These are phyloP conservation scores for Penicillium pancosmium DNA, from an alignment of 495 filamentous ascomycete genomes.

Conservation along the genomic window DNA sequence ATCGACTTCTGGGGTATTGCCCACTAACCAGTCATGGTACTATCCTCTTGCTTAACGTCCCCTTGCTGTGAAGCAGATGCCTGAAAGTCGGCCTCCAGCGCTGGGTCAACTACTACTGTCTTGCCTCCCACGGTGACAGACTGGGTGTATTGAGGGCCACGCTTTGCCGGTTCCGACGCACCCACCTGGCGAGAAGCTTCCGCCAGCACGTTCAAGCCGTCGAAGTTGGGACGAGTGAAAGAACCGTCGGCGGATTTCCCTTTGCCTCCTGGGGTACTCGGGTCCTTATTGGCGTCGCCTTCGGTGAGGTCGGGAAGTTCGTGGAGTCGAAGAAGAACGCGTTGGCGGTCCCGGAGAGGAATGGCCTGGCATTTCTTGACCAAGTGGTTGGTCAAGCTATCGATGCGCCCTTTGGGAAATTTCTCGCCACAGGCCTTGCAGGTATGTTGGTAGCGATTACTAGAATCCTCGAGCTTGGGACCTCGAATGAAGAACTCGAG, in stretches of 20 bases:
- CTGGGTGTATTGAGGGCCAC: conserved; percentile 45
- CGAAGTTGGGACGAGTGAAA: conserved; percentile 60
- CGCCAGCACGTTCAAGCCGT: conserved; percentile 76
- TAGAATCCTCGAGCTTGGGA: conserved; percentile 76
- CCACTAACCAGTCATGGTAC: conserved; percentile 31
- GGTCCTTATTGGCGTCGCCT: conserved; percentile 40
- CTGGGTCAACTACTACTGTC: conserved; percentile 51
- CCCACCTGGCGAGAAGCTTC: conserved; percentile 78
- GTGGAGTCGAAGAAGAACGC: conserved; percentile 63
- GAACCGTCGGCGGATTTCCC: conserved; percentile 45
- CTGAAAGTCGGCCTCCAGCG: conserved; percentile 50
- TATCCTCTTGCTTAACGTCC: conserved; percentile 35
- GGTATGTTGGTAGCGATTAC: conserved; percentile 85
- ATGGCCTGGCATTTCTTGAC: conserved; percentile 81
- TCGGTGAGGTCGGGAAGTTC: conserved; percentile 46
- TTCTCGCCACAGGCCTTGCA: conserved; percentile 84
- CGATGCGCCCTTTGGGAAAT: conserved; percentile 82
- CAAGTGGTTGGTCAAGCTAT: conserved; percentile 75
- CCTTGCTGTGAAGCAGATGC: conserved; percentile 33
- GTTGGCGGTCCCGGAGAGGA: conserved; percentile 64
- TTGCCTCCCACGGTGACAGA: conserved; percentile 51
- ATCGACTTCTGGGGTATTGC: conserved; percentile 7
- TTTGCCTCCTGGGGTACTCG: conserved; percentile 41
- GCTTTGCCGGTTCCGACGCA: conserved; percentile 49
- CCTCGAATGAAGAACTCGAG: conserved; percentile 83